phyloP scores from a whole-genome alignment of 495 filamentous ascomycete species.

The Aspergillus bridgeri region DNA sequence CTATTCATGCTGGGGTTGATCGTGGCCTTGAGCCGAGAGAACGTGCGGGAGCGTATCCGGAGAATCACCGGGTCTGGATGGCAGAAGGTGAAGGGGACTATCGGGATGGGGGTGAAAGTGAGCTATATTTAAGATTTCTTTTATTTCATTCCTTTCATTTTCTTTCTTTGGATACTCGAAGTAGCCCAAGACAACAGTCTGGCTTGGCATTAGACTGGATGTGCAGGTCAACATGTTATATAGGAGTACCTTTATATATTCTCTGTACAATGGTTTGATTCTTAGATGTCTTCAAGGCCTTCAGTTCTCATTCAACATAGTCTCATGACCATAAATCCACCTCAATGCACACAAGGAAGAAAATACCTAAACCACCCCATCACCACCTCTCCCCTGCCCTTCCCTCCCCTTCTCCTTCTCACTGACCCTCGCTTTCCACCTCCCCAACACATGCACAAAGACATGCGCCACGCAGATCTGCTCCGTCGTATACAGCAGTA shows the following conservation, averaged over 20 bases:
- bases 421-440: slow-evolving; percentile 29
- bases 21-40: slow-evolving; percentile 68
- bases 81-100: slow-evolving; percentile 79
- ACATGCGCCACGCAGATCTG: slow-evolving; percentile 54
- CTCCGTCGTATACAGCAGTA: slow-evolving; percentile 54
- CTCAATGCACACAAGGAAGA: no score
- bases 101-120: slow-evolving; percentile 97
- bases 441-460: slow-evolving; percentile 49
- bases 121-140: slow-evolving; percentile 71
- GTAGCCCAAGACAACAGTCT: no score
- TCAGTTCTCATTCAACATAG: no score
- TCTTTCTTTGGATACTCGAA: slow-evolving; percentile 8
- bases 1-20: slow-evolving; percentile 81
- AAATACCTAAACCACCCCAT: neutral
- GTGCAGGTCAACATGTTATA: slow-evolving; percentile 7
- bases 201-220: slow-evolving; percentile 9
- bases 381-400: neutral
- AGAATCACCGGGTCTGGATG: slow-evolving; percentile 65
- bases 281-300: no score
- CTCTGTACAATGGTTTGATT: slow-evolving; percentile 5
- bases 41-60: slow-evolving; percentile 70
- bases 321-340: no score
- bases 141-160: slow-evolving; percentile 19
- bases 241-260: slow-evolving; percentile 15
- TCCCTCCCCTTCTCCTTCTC: neutral